phyloP scores from a whole-genome alignment of 2,329 filamentous ascomycete genomes.

The Rutstroemia sp. region DNA sequence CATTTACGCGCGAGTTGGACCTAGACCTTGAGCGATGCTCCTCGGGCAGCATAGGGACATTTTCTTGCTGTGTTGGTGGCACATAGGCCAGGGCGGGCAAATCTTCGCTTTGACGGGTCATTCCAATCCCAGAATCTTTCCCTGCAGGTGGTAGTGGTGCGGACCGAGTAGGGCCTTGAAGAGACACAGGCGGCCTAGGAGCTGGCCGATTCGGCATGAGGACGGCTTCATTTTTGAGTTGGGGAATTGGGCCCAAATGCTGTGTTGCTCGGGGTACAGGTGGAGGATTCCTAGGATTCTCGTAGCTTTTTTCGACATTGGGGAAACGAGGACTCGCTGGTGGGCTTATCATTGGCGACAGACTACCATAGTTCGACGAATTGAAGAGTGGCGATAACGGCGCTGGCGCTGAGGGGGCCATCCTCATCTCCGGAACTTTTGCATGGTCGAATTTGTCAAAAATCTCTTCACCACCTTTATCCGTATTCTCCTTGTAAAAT shows the following conservation, averaged over 20 bases:
- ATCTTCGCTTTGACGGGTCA: slow-evolving; percentile 53
- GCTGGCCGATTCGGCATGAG: slow-evolving; percentile 78
- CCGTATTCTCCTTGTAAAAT: slow-evolving; percentile 93
- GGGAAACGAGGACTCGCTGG: slow-evolving; percentile 82
- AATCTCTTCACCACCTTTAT: slow-evolving; percentile 66
- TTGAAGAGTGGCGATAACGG: slow-evolving; percentile 37
- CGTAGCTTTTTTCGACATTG: slow-evolving; percentile 88
- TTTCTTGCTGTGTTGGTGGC: slow-evolving; percentile 21
- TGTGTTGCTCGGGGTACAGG: slow-evolving; percentile 59
- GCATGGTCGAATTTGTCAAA: slow-evolving; percentile 96
- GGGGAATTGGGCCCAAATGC: slow-evolving; percentile 29
- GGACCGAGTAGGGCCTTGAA: slow-evolving; percentile 53
- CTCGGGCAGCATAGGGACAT: slow-evolving; percentile 49
- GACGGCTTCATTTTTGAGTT: slow-evolving; percentile 44
- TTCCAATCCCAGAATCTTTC: slow-evolving; percentile 58
- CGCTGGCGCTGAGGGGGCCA: slow-evolving; percentile 26
- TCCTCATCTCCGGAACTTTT: slow-evolving; percentile 48
- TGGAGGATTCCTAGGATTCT: slow-evolving; percentile 89
- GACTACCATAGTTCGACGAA: slow-evolving; percentile 48
- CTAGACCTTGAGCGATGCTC: slow-evolving; percentile 61
- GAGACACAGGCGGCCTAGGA: slow-evolving; percentile 77
- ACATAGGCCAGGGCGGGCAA: slow-evolving; percentile 30
- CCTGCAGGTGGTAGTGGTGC: slow-evolving; percentile 48
- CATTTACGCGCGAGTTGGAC: slow-evolving; percentile 59
- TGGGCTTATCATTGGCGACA: slow-evolving; percentile 49